Percentiles rank a stretch among this genome's conserved stretches.
Evolutionary conservation across 331 rosid genomes (phyloP).

Genomic region (Acacia concinna): DNA sequence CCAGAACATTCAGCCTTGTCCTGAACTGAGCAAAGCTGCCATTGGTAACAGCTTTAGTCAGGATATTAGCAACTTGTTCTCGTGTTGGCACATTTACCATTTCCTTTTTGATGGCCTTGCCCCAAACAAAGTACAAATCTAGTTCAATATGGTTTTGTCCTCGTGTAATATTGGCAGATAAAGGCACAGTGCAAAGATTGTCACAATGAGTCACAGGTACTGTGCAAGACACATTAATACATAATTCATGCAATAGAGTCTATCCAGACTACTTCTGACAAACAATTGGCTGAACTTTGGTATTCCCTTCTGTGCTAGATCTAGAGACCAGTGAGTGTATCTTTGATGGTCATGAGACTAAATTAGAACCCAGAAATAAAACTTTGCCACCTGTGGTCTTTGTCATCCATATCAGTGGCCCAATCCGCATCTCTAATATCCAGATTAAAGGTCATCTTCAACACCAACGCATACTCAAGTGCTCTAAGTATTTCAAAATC

Average conservation of each 20-base stretch:
- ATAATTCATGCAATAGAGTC: background rate
- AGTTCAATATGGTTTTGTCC: background rate
- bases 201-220: background rate
- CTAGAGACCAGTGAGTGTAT: background rate
- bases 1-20: background rate
- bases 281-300: background rate
- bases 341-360: background rate
- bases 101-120: background rate
- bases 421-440: background rate
- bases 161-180: background rate
- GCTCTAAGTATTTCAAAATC: background rate
- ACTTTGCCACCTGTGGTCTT: background rate
- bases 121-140: background rate
- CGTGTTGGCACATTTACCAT: background rate
- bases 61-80: background rate
- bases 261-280: background rate
- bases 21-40: background rate
- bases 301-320: background rate
- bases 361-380: background rate
- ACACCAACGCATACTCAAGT: background rate
- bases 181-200: background rate
- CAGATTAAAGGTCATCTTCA: background rate
- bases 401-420: background rate
- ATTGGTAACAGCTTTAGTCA: background rate
- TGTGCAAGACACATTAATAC: background rate